A percentile compares a stretch with the other conserved stretches of the same genome.
phyloP scores from a whole-genome alignment of 2,329 filamentous ascomycete genomes.

The Penicillium oxalicum region DNA sequence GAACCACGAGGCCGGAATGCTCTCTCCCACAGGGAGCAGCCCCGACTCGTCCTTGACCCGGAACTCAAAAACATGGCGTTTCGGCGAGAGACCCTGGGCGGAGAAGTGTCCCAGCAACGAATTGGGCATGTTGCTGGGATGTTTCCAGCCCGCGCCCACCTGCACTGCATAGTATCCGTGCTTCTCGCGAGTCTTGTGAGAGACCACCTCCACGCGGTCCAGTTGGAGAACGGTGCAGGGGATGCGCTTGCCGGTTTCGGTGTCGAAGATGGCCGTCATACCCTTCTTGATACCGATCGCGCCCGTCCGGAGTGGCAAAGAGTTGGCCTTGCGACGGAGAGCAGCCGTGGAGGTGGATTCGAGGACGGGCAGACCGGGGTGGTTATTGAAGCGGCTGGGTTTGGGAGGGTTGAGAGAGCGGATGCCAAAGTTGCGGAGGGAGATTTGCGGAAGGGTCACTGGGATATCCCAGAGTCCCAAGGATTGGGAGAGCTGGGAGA shows the following conservation, averaged over 20 bases:
- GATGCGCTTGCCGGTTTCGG: constrained; percentile 66
- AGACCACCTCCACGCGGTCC: constrained; percentile 83
- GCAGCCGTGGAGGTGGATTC: constrained; percentile 54
- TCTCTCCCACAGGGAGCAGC: constrained; percentile 67
- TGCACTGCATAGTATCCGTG: constrained; percentile 96
- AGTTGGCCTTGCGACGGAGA: constrained; percentile 52
- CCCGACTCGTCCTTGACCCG: constrained; percentile 68
- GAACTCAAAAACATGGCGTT: constrained; percentile 80
- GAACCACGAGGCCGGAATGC: constrained; percentile 85
- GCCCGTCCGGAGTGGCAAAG: constrained; percentile 65
- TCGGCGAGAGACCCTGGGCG: constrained; percentile 72
- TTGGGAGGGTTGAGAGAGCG: constrained; percentile 53
- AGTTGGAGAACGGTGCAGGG: constrained; percentile 91
- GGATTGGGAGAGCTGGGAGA: constrained; percentile 26
- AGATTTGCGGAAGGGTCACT: constrained; percentile 17
- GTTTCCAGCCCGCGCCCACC: constrained; percentile 70
- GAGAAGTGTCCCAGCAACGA: constrained; percentile 86
- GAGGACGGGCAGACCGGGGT: constrained; percentile 47
- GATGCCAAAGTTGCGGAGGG: constrained; percentile 46
- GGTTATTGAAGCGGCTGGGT: constrained; percentile 49
- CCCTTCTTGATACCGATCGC: constrained; percentile 86
- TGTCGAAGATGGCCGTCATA: constrained; percentile 86
- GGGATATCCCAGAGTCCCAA: constrained; percentile 18
- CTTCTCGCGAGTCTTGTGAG: constrained; percentile 70
- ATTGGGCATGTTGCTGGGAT: constrained; percentile 69